Base-by-base conservation (phyloP, 305 asterid species). In the Fraxinus angustifolia region DNA sequence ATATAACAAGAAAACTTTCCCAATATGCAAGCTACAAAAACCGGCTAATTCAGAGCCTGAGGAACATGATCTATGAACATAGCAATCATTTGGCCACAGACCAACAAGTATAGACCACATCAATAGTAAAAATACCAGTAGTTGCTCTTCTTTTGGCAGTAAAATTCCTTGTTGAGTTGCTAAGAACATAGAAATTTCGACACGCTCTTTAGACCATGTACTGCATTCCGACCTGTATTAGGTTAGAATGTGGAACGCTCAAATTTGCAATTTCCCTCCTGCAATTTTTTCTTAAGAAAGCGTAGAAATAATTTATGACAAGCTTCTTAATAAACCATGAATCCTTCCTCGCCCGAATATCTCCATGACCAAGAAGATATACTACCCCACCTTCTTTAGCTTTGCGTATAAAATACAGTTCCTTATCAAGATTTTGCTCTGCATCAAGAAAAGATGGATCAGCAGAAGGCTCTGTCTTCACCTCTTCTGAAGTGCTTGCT, bases 281-380 rank as follows among this genome's bases (percentile, higher is more conserved):
- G 88, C 97, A 87, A 70, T 96, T 96, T 91, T 90, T 93, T 87
- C 98, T 92, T 87, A 96, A 85, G 91, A 96, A 96, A 36, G 94
- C 98, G 21, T 96, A 96, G 72, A 96, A 94, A 81, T 96, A 96
- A 80, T 96, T 96, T 40, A 96, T 93, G 78, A 94, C 90, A 6
- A 96, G 95, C 90, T 96, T 96, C 90, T 96, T 96, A 12, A 96
- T 81, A 84, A 96, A 96, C 99, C 99, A 96, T 2, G 99, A 96
- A 58, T 96, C 91, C 87, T 96, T 96, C 86, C 95, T 93, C 1
- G 99, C 99, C 85, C 99, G 86, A 40, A 96, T 93, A 84, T 91
- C 91, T 77, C 99, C 99, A 77, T 96, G 97, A 31, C 99, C 99
- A 70, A 96, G 97, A 84, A 96, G 99, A 82, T 96, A 96, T 2